Conservation (phyloP, 306 rosid species). For the Herpetospermum pedunculosum region DNA sequence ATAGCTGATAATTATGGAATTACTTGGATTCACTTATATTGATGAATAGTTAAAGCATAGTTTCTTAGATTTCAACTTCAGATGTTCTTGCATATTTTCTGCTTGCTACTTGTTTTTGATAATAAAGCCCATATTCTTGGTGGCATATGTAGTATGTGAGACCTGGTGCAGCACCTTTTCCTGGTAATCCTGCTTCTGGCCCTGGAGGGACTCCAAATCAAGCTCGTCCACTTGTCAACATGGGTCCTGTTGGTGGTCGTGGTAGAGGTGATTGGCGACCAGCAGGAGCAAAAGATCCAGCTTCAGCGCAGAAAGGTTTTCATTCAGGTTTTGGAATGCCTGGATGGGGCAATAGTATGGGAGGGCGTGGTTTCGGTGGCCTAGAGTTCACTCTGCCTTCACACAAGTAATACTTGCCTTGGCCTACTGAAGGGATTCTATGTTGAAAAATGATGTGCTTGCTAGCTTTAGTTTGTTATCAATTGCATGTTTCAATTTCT, state of each 20-base stretch:
- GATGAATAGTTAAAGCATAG: background rate
- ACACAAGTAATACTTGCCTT: slow-evolving; percentile 55
- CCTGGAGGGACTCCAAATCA: slow-evolving; percentile 76
- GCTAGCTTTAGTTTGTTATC: background rate
- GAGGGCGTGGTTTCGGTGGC: slow-evolving; percentile 89
- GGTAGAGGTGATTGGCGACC: slow-evolving; percentile 99
- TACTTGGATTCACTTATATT: background rate
- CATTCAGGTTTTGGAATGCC: slow-evolving; percentile 68
- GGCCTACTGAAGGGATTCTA: background rate
- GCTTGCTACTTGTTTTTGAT: background rate
- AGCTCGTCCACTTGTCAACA: slow-evolving; percentile 66
- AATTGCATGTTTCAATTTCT: background rate
- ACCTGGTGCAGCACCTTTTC: slow-evolving; percentile 82
- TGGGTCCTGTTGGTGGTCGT: slow-evolving; percentile 63
- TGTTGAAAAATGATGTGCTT: background rate
- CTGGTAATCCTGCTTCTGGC: slow-evolving; percentile 50
- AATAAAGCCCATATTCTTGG: slow-evolving; percentile 3
- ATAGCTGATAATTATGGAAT: background rate
- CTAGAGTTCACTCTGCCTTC: slow-evolving; percentile 96
- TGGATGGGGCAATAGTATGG: slow-evolving; percentile 63
- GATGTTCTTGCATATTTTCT: slow-evolving; percentile 3
- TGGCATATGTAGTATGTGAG: slow-evolving; percentile 66
- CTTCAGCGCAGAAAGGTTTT: slow-evolving; percentile 64
- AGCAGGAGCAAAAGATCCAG: slow-evolving; percentile 44
- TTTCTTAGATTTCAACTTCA: background rate